Conservation (phyloP, 306 rosid species). For the Quercus wislizeni region DNA sequence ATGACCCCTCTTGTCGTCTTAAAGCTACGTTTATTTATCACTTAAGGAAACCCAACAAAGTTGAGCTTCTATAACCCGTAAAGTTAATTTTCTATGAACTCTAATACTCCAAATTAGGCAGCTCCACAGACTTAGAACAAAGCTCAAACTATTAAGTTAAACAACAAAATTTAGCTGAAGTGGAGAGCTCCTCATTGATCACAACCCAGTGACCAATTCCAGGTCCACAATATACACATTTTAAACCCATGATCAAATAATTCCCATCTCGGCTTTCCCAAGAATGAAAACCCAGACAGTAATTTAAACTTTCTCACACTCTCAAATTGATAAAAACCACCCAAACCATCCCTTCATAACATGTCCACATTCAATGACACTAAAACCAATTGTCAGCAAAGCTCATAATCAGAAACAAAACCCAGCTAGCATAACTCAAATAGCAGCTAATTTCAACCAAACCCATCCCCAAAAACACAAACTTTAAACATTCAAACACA, state of each 20-base stretch:
- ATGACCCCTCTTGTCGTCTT: background rate
- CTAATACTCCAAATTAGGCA: background rate
- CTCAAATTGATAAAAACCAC: background rate
- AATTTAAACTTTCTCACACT: background rate
- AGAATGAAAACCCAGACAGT: constrained; percentile 1
- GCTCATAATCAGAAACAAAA: background rate
- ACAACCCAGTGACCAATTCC: background rate
- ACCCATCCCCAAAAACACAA: background rate
- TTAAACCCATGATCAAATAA: background rate
- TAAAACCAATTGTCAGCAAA: constrained; percentile 1
- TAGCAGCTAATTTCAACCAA: constrained; percentile 5
- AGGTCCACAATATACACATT: background rate
- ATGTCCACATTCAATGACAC: background rate
- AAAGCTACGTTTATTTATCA: background rate
- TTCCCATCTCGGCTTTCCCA: background rate
- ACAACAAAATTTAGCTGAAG: background rate
- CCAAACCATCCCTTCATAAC: constrained; percentile 6
- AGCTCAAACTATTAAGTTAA: background rate
- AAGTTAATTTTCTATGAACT: background rate
- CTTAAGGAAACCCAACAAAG: background rate
- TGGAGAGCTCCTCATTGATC: background rate
- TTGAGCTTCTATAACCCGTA: background rate
- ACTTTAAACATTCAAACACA: background rate
- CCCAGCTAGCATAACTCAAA: constrained; percentile 3
- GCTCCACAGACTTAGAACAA: background rate